Evolutionary conservation across 1,284 basidiomycete genomes (phyloP).

Genomic region (Porogramme epimiltina): DNA sequence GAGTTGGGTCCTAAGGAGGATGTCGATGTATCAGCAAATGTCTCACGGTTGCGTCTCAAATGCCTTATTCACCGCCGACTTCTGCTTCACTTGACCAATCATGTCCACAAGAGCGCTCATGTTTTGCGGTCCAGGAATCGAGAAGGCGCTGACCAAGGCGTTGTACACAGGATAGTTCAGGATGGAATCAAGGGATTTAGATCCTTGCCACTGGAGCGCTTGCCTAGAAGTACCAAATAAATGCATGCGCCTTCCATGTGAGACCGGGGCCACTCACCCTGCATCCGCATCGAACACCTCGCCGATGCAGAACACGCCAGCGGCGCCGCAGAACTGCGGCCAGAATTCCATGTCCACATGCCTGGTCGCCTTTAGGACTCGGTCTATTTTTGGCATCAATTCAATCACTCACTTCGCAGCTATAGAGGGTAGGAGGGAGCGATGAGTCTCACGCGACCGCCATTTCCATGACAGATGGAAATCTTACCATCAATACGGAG

Average conservation of each 20-base stretch:
- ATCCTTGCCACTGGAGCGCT: slow-evolving; percentile 30
- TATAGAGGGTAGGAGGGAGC: background rate
- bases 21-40: background rate
- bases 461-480: background rate
- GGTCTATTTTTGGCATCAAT: background rate
- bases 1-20: slow-evolving; percentile 27
- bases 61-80: slow-evolving; percentile 30
- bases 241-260: background rate
- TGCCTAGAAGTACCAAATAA: slow-evolving; percentile 13
- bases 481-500: slow-evolving; percentile 71
- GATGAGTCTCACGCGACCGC: background rate
- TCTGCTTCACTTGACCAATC: slow-evolving; percentile 33
- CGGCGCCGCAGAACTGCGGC: slow-evolving; percentile 68
- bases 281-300: slow-evolving; percentile 73
- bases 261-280: slow-evolving; percentile 38
- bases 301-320: slow-evolving; percentile 85
- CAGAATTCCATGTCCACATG: slow-evolving; percentile 71
- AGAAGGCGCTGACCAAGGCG: slow-evolving; percentile 41
- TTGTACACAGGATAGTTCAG: slow-evolving; percentile 59
- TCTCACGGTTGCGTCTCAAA: background rate
- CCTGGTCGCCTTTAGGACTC: slow-evolving; percentile 33
- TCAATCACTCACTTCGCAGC: background rate
- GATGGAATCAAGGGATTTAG: slow-evolving; percentile 47
- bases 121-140: slow-evolving; percentile 35
- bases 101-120: slow-evolving; percentile 35